Conservation (phyloP, 2,329 filamentous ascomycete genomes). For the Sphaerulina vaccinii region DNA sequence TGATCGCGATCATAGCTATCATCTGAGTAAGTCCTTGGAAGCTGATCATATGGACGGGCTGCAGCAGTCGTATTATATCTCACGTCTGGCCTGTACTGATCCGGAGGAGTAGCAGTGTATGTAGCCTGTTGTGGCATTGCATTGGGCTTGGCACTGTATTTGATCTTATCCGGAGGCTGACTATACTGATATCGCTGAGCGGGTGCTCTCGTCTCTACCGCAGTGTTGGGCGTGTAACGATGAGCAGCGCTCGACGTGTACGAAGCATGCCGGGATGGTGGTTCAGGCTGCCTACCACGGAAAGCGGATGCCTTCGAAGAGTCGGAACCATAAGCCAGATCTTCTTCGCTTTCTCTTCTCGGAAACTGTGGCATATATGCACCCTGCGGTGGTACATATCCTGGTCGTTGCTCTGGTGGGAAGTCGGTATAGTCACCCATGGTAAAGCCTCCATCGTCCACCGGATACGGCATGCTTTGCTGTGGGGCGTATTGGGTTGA, state of each 20-base stretch:
- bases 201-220: slow-evolving; percentile 23
- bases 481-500: slow-evolving; percentile 4
- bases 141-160: slow-evolving; percentile 43
- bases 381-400: slow-evolving; percentile 30
- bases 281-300: slow-evolving; percentile 10
- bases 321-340: slow-evolving; percentile 35
- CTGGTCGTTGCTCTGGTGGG: slow-evolving; percentile 46
- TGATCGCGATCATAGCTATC: slow-evolving; percentile 27
- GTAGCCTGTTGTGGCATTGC: slow-evolving; percentile 1
- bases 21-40: slow-evolving; percentile 25
- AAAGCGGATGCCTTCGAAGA: slow-evolving; percentile 13
- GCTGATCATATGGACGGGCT: slow-evolving; percentile 22
- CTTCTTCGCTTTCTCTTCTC: slow-evolving; percentile 25
- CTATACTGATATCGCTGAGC: slow-evolving; percentile 40
- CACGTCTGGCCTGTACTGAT: slow-evolving; percentile 16
- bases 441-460: slow-evolving; percentile 37
- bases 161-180: slow-evolving; percentile 41
- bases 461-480: slow-evolving; percentile 29
- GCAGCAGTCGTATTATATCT: slow-evolving; percentile 21
- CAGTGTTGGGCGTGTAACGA: slow-evolving; percentile 25
- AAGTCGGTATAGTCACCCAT: slow-evolving; percentile 48
- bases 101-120: slow-evolving; percentile 23
- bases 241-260: slow-evolving; percentile 24
- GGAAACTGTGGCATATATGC: slow-evolving; percentile 22
- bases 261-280: slow-evolving; percentile 22